Base-by-base conservation (phyloP, 1,284 basidiomycete species). In the Ganoderma boninense region DNA sequence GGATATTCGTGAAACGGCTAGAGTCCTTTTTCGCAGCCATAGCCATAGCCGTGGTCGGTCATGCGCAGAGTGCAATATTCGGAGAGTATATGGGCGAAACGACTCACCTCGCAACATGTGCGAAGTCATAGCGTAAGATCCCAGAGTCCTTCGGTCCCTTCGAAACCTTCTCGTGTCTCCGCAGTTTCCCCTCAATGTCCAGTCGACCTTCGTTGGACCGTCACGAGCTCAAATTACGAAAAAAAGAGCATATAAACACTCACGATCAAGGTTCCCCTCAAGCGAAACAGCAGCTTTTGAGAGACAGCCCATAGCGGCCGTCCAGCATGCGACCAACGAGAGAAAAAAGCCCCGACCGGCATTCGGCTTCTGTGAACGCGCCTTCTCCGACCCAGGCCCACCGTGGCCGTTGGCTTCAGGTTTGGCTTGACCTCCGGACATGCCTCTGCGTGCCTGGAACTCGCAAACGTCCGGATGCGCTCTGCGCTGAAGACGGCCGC, bases 91-190 rank as follows among this genome's bases (percentile, higher is more conserved):
- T 32, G 20, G 18, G n/a, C 2, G 1, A 40, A 20, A 49, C 1
- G 1, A 46, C 76, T 29, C 42, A 79, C 79, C 79, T 80, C 7
- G 72, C 73, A 10, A 77, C 52, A 44, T 74, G 75, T 20, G 72
- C 71, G 20, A 72, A 72, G 62, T 80, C 79, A 64, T 77, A 79
- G 5, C 77, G 75, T 18, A 69, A 23, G 0, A 79, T 64, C 4
- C 78, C 78, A 10, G 76, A 76, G 2, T 29, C 46, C 1, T 32
- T 32, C 2, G 70, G 70, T 0, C 72, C 67, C 18, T 64, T 20
- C 26, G 66, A 49, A 0, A 74, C 69, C 60, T 67, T 65, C 57
- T 79, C 74, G 38, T 71, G 44, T 26, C 64, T 42, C 35, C 71
- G 70, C 8, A 73, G 46, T n/a, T 67, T 32, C 46, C 42, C 13